A percentile compares a stretch with the other conserved stretches of the same genome.
Conservation (phyloP, 352 stramenopile genomes). For the Plasmopara muralis region DNA sequence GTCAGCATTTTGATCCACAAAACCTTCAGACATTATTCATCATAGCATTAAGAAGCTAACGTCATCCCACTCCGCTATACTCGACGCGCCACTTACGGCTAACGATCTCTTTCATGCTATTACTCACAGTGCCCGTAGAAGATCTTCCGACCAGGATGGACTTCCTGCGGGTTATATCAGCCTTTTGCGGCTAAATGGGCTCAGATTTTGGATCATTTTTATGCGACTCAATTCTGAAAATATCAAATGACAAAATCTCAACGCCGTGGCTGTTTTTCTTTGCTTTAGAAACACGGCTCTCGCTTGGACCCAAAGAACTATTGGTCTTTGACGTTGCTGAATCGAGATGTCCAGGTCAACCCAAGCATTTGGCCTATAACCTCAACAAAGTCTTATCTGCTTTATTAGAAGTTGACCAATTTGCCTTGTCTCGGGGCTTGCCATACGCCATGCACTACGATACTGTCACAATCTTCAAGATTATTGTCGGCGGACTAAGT, state of each 20-base stretch:
- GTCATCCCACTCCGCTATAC: not conserved
- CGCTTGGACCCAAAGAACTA: not conserved
- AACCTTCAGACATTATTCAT: conserved; percentile 1
- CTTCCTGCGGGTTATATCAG: not conserved
- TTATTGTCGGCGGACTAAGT: not conserved
- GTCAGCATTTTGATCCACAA: not conserved
- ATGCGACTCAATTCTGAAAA: not conserved
- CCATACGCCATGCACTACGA: not conserved
- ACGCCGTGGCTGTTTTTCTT: not conserved
- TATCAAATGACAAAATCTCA: not conserved
- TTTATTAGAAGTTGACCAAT: not conserved
- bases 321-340: not conserved
- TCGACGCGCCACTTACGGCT: not conserved
- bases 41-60: not conserved
- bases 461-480: not conserved
- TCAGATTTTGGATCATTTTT: not conserved
- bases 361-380: not conserved
- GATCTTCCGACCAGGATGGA: not conserved
- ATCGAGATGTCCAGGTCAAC: not conserved
- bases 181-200: not conserved
- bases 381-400: not conserved
- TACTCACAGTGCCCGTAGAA: not conserved
- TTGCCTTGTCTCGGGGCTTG: not conserved
- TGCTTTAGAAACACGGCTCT: not conserved
- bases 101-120: not conserved